Conservation (phyloP, 352 stramenopile genomes). For the Salisapilia sapeloensis region DNA sequence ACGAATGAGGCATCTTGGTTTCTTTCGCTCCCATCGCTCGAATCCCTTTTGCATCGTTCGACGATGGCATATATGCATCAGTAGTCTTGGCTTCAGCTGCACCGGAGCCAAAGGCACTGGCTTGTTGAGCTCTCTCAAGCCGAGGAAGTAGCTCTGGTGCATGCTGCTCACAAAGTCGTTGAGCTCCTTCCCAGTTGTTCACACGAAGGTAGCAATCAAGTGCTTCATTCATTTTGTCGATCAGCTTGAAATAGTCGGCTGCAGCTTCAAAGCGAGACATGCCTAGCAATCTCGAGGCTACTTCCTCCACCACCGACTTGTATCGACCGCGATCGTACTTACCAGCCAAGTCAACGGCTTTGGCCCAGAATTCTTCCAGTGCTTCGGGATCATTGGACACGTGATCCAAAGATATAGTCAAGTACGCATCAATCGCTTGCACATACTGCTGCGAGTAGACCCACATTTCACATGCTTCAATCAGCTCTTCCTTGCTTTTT, state of each 20-base stretch:
- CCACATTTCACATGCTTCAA: constrained; percentile 77
- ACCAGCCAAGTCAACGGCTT: constrained; percentile 77
- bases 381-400: constrained; percentile 39
- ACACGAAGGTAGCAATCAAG: constrained; percentile 72
- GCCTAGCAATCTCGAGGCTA: constrained; percentile 62
- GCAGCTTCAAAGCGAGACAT: constrained; percentile 78
- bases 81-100: constrained; percentile 29
- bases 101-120: constrained; percentile 46
- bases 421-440: constrained; percentile 85
- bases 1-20: constrained; percentile 15
- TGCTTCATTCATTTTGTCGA: constrained; percentile 86
- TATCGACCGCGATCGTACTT: constrained; percentile 79
- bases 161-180: constrained; percentile 67
- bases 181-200: constrained; percentile 56
- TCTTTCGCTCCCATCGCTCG: constrained; percentile 32
- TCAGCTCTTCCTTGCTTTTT: constrained; percentile 65
- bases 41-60: constrained; percentile 25
- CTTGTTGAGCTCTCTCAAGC: constrained; percentile 66
- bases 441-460: constrained; percentile 81
- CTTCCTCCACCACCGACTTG: constrained; percentile 80
- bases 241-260: constrained; percentile 76
- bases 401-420: constrained; percentile 65
- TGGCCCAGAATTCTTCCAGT: constrained; percentile 79
- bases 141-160: constrained; percentile 60
- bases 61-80: constrained; percentile 32